Percentiles rank a stretch among this genome's conserved stretches.
These are phyloP conservation scores for Helotiales sp. DNA, from an alignment of 2,329 filamentous ascomycete genomes.

Conservation along the genomic window DNA sequence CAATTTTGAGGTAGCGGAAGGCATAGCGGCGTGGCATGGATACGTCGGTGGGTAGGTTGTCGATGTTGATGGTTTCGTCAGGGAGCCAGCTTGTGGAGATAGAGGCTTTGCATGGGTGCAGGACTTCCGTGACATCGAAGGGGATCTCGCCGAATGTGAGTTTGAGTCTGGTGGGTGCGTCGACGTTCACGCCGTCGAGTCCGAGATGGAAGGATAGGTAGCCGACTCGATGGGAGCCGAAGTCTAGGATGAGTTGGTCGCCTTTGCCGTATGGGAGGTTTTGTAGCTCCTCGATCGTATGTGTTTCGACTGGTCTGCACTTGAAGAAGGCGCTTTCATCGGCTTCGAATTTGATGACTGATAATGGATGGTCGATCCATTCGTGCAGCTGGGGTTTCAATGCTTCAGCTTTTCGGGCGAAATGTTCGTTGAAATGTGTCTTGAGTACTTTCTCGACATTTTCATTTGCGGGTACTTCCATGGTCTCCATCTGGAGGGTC, in stretches of 20 bases:
- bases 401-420: constrained; percentile 22
- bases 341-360: constrained; percentile 35
- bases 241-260: constrained; percentile 44
- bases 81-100: constrained; percentile 48
- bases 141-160: constrained; percentile 47
- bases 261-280: constrained; percentile 36
- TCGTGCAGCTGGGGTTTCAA: constrained; percentile 26
- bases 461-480: constrained; percentile 29
- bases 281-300: constrained; percentile 24
- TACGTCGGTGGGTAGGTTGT: constrained; percentile 42
- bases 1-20: constrained; percentile 45
- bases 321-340: constrained; percentile 34
- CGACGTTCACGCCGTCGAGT: constrained; percentile 42
- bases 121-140: constrained; percentile 44
- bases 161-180: constrained; percentile 45
- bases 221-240: constrained; percentile 44
- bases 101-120: constrained; percentile 45
- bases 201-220: constrained; percentile 42
- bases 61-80: constrained; percentile 46
- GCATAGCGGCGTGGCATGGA: constrained; percentile 43
- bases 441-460: constrained; percentile 25
- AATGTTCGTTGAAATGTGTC: constrained; percentile 22
- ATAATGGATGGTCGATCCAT: constrained; percentile 27
- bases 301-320: constrained; percentile 26
- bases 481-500: neutral